Evolutionary conservation across 179 eudicot species (phyloP).

Genomic region (Beta corolliflora): DNA sequence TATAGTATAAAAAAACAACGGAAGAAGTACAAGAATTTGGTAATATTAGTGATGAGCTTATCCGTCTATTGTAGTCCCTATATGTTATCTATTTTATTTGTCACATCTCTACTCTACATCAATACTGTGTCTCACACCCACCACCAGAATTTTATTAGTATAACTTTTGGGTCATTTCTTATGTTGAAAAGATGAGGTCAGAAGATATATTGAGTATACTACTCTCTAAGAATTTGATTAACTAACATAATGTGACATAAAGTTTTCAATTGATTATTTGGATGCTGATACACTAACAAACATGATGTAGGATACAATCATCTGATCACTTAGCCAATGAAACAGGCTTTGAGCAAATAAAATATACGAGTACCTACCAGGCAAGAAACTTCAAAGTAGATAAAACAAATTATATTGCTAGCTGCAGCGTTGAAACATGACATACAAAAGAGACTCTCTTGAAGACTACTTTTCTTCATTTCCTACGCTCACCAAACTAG

Average conservation of each 20-base stretch:
- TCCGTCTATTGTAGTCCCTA: too few relatives aligned
- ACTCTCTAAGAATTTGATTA: neutral
- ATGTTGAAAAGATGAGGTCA: too few relatives aligned
- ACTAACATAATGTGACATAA: conserved; percentile 8
- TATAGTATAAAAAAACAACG: too few relatives aligned
- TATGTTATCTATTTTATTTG: too few relatives aligned
- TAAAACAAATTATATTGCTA: neutral
- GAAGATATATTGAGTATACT: too few relatives aligned
- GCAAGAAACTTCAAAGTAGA: neutral
- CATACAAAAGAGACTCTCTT: neutral
- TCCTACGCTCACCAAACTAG: conserved; percentile 9
- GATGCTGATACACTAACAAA: conserved; percentile 9
- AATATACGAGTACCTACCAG: conserved; percentile 4
- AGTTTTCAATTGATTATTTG: neutral
- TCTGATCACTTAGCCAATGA: neutral
- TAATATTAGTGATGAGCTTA: too few relatives aligned
- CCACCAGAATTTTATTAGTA: too few relatives aligned
- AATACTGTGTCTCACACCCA: too few relatives aligned
- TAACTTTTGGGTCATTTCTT: too few relatives aligned
- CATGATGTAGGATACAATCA: neutral
- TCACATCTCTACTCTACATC: too few relatives aligned
- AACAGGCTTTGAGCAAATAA: neutral
- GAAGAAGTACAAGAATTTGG: too few relatives aligned
- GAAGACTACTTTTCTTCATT: neutral
- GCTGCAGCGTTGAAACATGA: conserved; percentile 2